Evolutionary conservation across 257 asterid species (phyloP), one percentile per base, ranked within the genome.

Genomic region (Schizonepeta tenuifolia): DNA sequence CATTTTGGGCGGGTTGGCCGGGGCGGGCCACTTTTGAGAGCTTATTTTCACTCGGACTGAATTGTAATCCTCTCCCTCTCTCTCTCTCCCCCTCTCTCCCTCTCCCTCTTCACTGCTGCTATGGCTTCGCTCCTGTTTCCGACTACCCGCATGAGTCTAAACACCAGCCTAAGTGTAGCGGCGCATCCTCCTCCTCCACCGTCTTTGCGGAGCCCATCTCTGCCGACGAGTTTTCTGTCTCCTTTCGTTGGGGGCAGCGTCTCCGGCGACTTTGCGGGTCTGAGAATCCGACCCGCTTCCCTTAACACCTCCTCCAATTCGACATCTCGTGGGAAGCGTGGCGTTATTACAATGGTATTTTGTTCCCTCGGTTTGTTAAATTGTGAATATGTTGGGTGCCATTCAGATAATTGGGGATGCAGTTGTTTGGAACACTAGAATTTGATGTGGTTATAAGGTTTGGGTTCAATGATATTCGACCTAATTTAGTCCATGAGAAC

Each of bases 271-370:
- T 91, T 94, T 43, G 81, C 95, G 54, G 97, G 98, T 68, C 80
- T 58, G 21, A 85, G 59, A 71, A 85, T 86, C 74, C 94, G 87
- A 62, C 90, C 96, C 74, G 76, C 76, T 78, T 91, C 90, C 15
- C 90, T 89, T 43, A 78, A 73, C 68, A 86, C 85, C 6, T 68
- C 79, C 67, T 75, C 86, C 75, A 24, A 20, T 50, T 74, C 86
- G 4, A 44, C 66, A 44, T 78, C 81, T 60, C 74, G 77, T 20
- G 73, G 82, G 61, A 88, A 84, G 77, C 95, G 98, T 9, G 87
- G 95, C 36, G 96, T 88, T 28, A 92, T 93, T 9, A 85, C 96
- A n/a, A 93, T 88, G 98, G 97, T 93, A 82, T 22, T 12, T 40
- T 38, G 10, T 36, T 11, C 20, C 35, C 35, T 2, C 26, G 17